These are phyloP conservation scores for Podaxis sp. DNA, from an alignment of 768 basidiomycete genomes.

Conservation along the genomic window DNA sequence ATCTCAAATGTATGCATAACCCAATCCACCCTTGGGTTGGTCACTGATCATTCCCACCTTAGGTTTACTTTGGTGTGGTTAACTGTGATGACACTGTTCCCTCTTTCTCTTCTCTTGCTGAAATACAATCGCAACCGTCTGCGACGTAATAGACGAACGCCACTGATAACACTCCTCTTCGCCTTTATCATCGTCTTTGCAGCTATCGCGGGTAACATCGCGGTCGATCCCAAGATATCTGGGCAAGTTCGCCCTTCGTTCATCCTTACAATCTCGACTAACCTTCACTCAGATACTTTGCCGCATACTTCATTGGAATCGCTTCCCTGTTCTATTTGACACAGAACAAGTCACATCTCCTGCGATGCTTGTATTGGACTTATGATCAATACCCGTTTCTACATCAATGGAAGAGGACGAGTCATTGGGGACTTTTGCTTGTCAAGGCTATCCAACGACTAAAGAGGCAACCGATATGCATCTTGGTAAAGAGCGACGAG, in stretches of 20 bases:
- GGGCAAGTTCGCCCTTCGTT: constrained; percentile 37
- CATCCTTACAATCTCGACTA: constrained; percentile 1
- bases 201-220: constrained; percentile 59
- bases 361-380: constrained; percentile 57
- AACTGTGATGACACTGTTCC: constrained; percentile 62
- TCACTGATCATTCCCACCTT: neutral
- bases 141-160: constrained; percentile 37
- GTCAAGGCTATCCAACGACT: constrained; percentile 43
- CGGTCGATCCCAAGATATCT: constrained; percentile 51
- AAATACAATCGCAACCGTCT: constrained; percentile 67
- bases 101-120: constrained; percentile 55
- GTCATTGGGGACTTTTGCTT: constrained; percentile 40
- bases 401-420: constrained; percentile 37
- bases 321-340: constrained; percentile 44
- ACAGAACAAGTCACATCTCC: constrained; percentile 52
- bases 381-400: constrained; percentile 58
- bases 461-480: constrained; percentile 53
- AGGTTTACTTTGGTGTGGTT: constrained; percentile 73
- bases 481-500: constrained; percentile 65
- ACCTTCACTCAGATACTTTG: constrained; percentile 47
- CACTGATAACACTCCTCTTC: constrained; percentile 37
- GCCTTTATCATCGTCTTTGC: constrained; percentile 39
- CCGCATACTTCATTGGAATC: constrained; percentile 56
- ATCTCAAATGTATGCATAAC: constrained; percentile 50
- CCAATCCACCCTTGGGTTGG: neutral